Conservation (phyloP, 345 rosid genomes). For the Garcia nutans region DNA sequence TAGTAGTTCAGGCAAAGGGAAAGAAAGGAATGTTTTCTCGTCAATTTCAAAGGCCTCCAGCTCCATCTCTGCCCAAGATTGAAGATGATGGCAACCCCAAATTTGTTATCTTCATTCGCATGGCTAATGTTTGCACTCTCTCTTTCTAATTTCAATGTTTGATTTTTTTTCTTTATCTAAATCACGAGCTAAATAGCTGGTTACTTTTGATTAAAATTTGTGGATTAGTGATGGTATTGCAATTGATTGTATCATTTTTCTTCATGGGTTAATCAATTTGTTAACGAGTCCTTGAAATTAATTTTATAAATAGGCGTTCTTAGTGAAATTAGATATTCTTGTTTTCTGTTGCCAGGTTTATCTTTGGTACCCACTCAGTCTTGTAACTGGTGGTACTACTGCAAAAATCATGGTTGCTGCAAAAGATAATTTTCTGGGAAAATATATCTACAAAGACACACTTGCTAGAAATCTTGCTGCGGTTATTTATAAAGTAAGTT, state of each 20-base stretch:
- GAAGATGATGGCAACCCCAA: conserved; percentile 94
- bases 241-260: background rate
- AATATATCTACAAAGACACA: conserved; percentile 89
- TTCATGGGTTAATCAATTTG: background rate
- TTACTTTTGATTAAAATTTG: background rate
- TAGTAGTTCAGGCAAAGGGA: conserved; percentile 83
- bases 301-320: background rate
- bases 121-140: conserved; percentile 66
- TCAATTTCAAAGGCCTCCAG: conserved; percentile 63
- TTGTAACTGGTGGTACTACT: conserved; percentile 85
- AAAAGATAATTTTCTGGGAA: conserved; percentile 85
- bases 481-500: conserved; percentile 74
- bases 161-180: background rate
- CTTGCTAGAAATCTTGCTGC: conserved; percentile 87
- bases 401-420: conserved; percentile 97
- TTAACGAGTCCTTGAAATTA: background rate
- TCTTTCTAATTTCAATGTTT: background rate
- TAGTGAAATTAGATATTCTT: background rate
- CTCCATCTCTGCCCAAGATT: conserved; percentile 81
- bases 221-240: background rate
- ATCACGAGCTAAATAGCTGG: background rate
- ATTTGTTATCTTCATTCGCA: conserved; percentile 85
- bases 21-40: conserved; percentile 76
- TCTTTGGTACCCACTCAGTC: conserved; percentile 89
- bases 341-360: conserved; percentile 50